Evolutionary conservation across 108 stramenopile genomes (phyloP).

Genomic region (Mayamaea pseudoterrestris): DNA sequence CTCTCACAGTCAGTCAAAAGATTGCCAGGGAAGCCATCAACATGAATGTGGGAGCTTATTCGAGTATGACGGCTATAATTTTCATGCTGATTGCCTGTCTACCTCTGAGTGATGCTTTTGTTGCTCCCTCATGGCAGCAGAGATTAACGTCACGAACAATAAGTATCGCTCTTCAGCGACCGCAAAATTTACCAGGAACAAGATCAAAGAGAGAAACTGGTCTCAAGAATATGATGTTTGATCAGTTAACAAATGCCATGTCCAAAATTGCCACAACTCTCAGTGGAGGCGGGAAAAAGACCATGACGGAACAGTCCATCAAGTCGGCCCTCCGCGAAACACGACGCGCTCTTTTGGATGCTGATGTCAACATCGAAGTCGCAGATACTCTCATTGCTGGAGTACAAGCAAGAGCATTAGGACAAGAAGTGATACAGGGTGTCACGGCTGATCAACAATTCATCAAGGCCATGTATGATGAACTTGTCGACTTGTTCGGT

Average conservation of each 20-base stretch:
- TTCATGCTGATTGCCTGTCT: too few species aligned
- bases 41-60: too few species aligned
- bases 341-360: conserved; percentile 77
- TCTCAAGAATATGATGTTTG: conserved; percentile 88
- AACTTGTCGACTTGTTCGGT: conserved; percentile 54
- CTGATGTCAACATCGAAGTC: conserved; percentile 84
- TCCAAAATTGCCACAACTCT: conserved; percentile 55
- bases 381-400: conserved; percentile 83
- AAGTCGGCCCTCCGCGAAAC: conserved; percentile 73
- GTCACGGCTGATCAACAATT: conserved; percentile 91
- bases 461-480: conserved; percentile 93
- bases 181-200: too few species aligned
- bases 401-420: conserved; percentile 76
- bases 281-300: conserved; percentile 42
- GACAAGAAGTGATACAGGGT: conserved; percentile 67
- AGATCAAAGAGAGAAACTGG: too few species aligned
- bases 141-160: too few species aligned
- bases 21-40: too few species aligned
- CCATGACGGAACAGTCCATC: conserved; percentile 74
- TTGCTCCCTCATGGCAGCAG: too few species aligned
- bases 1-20: too few species aligned
- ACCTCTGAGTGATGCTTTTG: too few species aligned
- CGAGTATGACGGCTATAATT: too few species aligned
- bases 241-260: conserved; percentile 66
- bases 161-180: too few species aligned